A percentile compares a stretch with the other conserved stretches of the same genome.
These are phyloP conservation scores for Chiua sp. DNA, from an alignment of 1,284 basidiomycete genomes.

Conservation along the genomic window DNA sequence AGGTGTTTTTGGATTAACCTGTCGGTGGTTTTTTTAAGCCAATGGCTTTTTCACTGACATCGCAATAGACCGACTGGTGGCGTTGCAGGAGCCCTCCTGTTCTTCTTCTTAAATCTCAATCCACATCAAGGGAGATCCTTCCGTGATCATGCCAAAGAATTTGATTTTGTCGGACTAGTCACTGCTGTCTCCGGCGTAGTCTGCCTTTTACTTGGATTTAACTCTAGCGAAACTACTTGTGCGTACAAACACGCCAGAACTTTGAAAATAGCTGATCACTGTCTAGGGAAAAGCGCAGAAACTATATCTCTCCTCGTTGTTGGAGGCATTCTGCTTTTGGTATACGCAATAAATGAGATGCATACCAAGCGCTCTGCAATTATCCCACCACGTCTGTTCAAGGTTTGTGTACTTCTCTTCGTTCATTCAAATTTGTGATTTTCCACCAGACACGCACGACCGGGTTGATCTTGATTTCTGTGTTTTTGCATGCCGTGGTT, in stretches of 20 bases:
- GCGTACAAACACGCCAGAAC: neutral
- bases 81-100: constrained; percentile 42
- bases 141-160: constrained; percentile 41
- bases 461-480: constrained; percentile 42
- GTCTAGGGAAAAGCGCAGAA: constrained; percentile 33
- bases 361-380: constrained; percentile 57
- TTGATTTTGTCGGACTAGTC: constrained; percentile 54
- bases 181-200: constrained; percentile 52
- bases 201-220: constrained; percentile 50
- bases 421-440: constrained; percentile 6
- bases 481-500: constrained; percentile 44
- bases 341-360: constrained; percentile 50
- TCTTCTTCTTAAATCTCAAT: constrained; percentile 41
- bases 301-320: constrained; percentile 56
- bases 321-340: constrained; percentile 47
- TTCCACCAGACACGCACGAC: constrained; percentile 47
- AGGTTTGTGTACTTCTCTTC: constrained; percentile 16
- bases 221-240: constrained; percentile 36
- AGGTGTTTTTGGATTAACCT: constrained; percentile 46
- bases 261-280: constrained; percentile 5
- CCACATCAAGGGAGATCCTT: constrained; percentile 39
- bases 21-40: constrained; percentile 17
- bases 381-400: constrained; percentile 55
- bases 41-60: neutral
- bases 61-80: constrained; percentile 45